Evolutionary conservation across 139 green algal genomes (phyloP), one percentile per base, ranked within the genome.

Genomic region (Desmodesmus armatus): DNA sequence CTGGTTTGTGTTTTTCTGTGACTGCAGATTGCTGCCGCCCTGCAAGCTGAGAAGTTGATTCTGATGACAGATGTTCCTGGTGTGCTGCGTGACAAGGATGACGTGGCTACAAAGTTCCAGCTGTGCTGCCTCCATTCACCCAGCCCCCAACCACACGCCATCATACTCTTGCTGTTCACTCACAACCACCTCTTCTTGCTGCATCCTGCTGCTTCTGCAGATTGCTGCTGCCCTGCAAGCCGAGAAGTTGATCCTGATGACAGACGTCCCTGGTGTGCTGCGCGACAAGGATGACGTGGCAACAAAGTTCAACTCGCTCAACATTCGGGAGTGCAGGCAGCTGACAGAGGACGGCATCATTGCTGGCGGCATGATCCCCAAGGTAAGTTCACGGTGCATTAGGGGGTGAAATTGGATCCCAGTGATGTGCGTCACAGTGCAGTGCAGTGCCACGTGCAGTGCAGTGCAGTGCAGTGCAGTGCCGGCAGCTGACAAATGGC

Each of bases 221-320:
- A 96, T 98, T 85, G 97, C 97, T 1, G 97, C 96, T 9, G 91
- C 95, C 0, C 88, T 99, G 60, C 85, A 93, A 47, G 97, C 97
- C 0, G 97, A 99, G 92, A 99, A 99, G 94, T 95, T 99, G 3
- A 98, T 99, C 78, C 92, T 99, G 51, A 99, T 99, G 97, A 99
- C 97, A 25, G 96, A 99, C 85, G 96, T 98, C 76, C 92, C 95
- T 2, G 96, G 96, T 5, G 95, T 99, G 82, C 85, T 98, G 89
- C 85, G 85, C 5, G 93, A 99, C 90, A 98, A 98, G 89, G 91
- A 98, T 80, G 96, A 99, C 87, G 70, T 94, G 0, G 40, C 58
- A 44, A 97, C 95, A 70, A 96, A 97, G 86, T 95, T 94, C 78
- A 43, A 84, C 0, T 66, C 84, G 44, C 92, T 98, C 35, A 92